Conservation (phyloP, 2,329 filamentous ascomycete species). For the Colletotrichum costaricense region DNA sequence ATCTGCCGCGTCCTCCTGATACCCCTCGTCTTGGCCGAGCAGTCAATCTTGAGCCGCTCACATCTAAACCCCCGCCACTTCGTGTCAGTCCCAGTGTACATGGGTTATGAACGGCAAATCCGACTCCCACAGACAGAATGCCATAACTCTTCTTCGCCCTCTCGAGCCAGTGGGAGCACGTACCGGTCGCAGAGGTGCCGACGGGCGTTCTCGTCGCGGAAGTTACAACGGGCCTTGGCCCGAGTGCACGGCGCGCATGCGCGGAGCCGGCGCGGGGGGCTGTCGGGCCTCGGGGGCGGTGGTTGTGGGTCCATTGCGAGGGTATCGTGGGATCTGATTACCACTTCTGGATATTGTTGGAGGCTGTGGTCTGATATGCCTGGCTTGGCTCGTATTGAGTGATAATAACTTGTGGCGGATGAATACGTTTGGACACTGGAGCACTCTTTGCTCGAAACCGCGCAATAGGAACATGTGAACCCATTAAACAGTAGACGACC, state of each 20-base stretch:
- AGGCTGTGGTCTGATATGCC: not conserved
- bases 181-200: constrained; percentile 34
- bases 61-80: constrained; percentile 35
- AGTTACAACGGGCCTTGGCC: constrained; percentile 35
- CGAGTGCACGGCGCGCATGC: constrained; percentile 37
- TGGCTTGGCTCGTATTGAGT: not conserved
- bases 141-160: too few relatives aligned
- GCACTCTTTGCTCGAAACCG: too few relatives aligned
- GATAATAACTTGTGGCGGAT: too few relatives aligned
- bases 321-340: too few relatives aligned
- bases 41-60: constrained; percentile 42
- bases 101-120: too few relatives aligned
- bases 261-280: constrained; percentile 36
- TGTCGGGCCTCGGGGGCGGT: not conserved
- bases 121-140: too few relatives aligned
- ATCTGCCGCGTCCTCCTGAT: constrained; percentile 47
- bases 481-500: too few relatives aligned
- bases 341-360: not conserved
- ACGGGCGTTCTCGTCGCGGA: constrained; percentile 29
- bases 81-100: not conserved
- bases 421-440: not conserved
- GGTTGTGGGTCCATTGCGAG: constrained; percentile 27
- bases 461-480: too few relatives aligned
- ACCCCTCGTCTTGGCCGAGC: constrained; percentile 42
- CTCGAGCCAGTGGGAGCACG: too few relatives aligned